These are phyloP conservation scores for Leccinum broughii DNA, from an alignment of 768 basidiomycete genomes.

Conservation along the genomic window DNA sequence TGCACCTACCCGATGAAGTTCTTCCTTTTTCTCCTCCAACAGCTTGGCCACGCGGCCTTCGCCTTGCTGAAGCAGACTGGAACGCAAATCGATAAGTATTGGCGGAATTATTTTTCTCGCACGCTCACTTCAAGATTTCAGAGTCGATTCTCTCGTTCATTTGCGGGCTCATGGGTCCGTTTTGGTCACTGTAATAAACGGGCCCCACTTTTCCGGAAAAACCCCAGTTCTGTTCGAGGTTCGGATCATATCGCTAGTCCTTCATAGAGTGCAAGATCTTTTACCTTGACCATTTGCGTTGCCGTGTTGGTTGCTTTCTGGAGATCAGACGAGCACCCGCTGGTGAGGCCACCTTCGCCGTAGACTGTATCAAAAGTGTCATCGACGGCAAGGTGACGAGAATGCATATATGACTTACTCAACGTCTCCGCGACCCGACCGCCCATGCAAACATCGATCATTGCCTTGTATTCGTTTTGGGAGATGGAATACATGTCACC, in stretches of 20 bases:
- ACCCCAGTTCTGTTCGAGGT: conserved; percentile 60
- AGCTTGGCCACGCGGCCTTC: conserved; percentile 65
- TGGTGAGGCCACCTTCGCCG: conserved; percentile 84
- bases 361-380: conserved; percentile 55
- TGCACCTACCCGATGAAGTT: conserved; percentile 67
- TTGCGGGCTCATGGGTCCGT: conserved; percentile 67
- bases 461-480: conserved; percentile 71
- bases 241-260: conserved; percentile 1
- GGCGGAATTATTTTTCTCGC: background rate
- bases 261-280: conserved; percentile 11
- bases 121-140: conserved; percentile 76
- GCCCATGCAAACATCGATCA: conserved; percentile 91
- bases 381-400: conserved; percentile 3
- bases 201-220: conserved; percentile 81
- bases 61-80: conserved; percentile 65
- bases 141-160: conserved; percentile 85
- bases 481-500: conserved; percentile 73
- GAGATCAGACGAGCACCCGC: conserved; percentile 91
- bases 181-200: conserved; percentile 74
- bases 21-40: conserved; percentile 65
- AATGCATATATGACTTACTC: conserved; percentile 43
- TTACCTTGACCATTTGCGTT: conserved; percentile 85
- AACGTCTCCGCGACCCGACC: conserved; percentile 95
- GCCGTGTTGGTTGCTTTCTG: conserved; percentile 77
- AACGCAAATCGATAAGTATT: background rate